These are phyloP conservation scores for Pseudopyricularia cyperi DNA, from an alignment of 2,329 filamentous ascomycete genomes.

Conservation along the genomic window DNA sequence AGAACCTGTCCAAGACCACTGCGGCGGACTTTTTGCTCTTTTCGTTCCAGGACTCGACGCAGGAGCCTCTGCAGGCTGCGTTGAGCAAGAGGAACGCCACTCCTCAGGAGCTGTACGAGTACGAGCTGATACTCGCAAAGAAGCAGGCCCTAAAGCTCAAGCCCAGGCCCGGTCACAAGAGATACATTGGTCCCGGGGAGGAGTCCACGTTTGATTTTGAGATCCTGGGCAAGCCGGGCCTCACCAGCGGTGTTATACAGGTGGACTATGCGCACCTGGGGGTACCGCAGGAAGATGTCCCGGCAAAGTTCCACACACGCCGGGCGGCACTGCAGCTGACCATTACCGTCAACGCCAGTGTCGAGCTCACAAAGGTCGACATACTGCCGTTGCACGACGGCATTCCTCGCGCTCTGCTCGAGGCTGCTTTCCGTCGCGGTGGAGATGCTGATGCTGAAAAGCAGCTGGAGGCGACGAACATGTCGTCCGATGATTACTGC, in stretches of 20 bases:
- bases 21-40: conserved; percentile 76
- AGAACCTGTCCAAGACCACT: conserved; percentile 59
- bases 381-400: conserved; percentile 58
- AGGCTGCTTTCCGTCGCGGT: conserved; percentile 5
- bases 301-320: conserved; percentile 68
- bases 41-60: conserved; percentile 81
- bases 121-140: conserved; percentile 66
- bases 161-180: conserved; percentile 17
- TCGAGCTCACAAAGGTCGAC: conserved; percentile 72
- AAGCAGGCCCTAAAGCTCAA: conserved; percentile 53
- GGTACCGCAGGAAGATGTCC: conserved; percentile 50
- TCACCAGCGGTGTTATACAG: conserved; percentile 67
- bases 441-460: not conserved
- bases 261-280: conserved; percentile 82
- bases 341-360: conserved; percentile 82
- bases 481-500: conserved; percentile 48
- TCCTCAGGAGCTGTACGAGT: conserved; percentile 70
- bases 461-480: not conserved
- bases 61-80: conserved; percentile 60
- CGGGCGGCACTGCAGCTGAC: conserved; percentile 71
- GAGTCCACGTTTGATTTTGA: conserved; percentile 68
- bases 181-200: conserved; percentile 53
- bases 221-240: conserved; percentile 72
- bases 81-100: conserved; percentile 65
- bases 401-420: conserved; percentile 50